phyloP scores from a whole-genome alignment of 805 yeast species.

The Cyberlindnera sargentensis region DNA sequence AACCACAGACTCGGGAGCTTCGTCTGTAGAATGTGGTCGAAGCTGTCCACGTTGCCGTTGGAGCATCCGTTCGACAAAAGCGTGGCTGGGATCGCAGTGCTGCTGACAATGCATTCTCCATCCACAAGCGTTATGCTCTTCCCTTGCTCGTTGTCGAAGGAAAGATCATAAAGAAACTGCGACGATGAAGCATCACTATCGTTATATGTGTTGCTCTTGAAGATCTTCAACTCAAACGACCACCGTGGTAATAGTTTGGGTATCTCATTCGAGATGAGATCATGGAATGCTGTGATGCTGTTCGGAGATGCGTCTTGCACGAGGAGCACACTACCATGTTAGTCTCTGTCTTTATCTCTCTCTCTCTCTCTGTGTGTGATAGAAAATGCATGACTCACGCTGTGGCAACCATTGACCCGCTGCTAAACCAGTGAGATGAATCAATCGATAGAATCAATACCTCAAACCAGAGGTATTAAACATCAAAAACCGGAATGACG shows the following conservation, averaged over 20 bases:
- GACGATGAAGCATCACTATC: conserved; percentile 16
- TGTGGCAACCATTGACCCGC: too few relatives aligned
- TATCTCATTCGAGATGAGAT: conserved; percentile 57
- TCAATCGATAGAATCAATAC: not conserved
- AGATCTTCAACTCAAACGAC: conserved; percentile 63
- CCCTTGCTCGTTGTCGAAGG: conserved; percentile 14
- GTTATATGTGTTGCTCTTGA: conserved; percentile 49
- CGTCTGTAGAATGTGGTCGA: conserved; percentile 46
- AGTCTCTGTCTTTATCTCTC: not conserved
- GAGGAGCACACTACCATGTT: conserved; percentile 28
- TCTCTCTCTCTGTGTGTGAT: too few relatives aligned
- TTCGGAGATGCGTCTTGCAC: conserved; percentile 45
- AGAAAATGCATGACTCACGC: not conserved
- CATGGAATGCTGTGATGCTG: conserved; percentile 63
- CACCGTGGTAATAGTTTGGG: conserved; percentile 59
- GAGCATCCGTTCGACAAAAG: conserved; percentile 43
- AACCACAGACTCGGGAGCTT: conserved; percentile 68
- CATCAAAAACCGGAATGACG: too few relatives aligned
- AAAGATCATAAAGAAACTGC: conserved; percentile 10
- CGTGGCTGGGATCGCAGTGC: conserved; percentile 22
- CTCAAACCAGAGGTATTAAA: too few relatives aligned
- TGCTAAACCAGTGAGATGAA: not conserved
- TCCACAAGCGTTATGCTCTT: conserved; percentile 15
- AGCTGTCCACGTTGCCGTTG: conserved; percentile 46
- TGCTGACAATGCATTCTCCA: conserved; percentile 24